Base-by-base conservation (phyloP, 148 eudicot species). In the Spergularia marina region DNA sequence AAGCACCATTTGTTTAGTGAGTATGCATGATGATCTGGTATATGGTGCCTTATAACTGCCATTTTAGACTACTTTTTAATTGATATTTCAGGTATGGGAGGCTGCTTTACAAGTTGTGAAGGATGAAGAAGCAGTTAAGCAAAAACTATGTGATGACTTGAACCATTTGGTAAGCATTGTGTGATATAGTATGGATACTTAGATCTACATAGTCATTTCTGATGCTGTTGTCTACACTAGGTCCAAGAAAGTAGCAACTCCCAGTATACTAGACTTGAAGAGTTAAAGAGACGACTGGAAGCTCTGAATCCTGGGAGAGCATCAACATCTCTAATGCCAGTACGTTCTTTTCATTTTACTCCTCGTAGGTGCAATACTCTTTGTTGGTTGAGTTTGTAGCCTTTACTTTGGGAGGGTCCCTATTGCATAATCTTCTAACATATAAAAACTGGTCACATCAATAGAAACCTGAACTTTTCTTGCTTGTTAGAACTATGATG, bases 121-220 rank as follows among this genome's bases (percentile, higher is more conserved):
- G 82, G 96, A 94, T 69, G 96, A 94, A 85, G 98, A 92, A 88
- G 91, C 84, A 21, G 57, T 87, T 10, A 94, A 94, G 84, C 96
- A 92, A 86, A 84, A 84, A 80, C 85, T 92, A 75, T 91, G 98
- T 77, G 97, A 94, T 61, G 97, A 94, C 87, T 87, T 94, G 79
- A 94, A 87, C 72, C 83, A 81, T 73, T 83, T 94, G 89, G 98
- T 94, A 84, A 36, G 47, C 23, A 30, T 49, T 52, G 47, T 61
- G 3, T 20, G 4, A 61, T 30, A 52, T 47, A n/a, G 72, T 6
- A 58, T 81, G 70, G 76, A 64, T n/a, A 49, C 20, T 6, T 70
- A 70, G 54, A 14, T 53, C 23, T 54, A 52, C 52, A 13, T 49
- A 58, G 34, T 56, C 53, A 34, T 18, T 72, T 53, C 55, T 72